phyloP scores from a whole-genome alignment of 371 early-diverging fungal genomes.

The Mortierella sp. region DNA sequence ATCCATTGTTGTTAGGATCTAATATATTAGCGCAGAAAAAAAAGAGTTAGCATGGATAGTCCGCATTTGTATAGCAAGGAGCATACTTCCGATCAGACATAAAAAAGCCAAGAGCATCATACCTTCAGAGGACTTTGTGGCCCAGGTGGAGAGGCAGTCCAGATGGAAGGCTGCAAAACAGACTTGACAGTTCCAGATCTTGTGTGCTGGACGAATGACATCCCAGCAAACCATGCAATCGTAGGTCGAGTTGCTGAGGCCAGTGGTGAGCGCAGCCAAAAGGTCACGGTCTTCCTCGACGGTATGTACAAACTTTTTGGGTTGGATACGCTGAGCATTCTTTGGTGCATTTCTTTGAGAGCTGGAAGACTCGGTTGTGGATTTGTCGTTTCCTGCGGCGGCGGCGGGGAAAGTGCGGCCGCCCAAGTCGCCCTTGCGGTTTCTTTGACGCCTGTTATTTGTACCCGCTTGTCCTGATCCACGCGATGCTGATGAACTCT shows the following conservation, averaged over 20 bases:
- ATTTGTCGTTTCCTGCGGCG: slow-evolving; percentile 1
- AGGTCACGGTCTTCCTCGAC: slow-evolving; percentile 67
- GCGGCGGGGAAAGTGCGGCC: slow-evolving; percentile 34
- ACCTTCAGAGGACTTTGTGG: slow-evolving; percentile 74
- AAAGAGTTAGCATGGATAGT: not conserved
- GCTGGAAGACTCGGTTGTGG: slow-evolving; percentile 21
- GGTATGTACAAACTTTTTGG: slow-evolving; percentile 32
- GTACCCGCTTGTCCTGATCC: not conserved
- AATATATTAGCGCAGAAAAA: slow-evolving; percentile 6
- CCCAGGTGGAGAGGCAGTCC: slow-evolving; percentile 84
- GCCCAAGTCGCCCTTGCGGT: slow-evolving; percentile 43
- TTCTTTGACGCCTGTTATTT: slow-evolving; percentile 32
- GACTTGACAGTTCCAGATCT: slow-evolving; percentile 85
- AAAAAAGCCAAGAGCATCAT: slow-evolving; percentile 1
- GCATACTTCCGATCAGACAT: not conserved
- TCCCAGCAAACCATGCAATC: slow-evolving; percentile 98
- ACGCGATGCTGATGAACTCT: slow-evolving; percentile 23
- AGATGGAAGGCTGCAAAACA: slow-evolving; percentile 95
- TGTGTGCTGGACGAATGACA: slow-evolving; percentile 73
- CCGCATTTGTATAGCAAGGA: not conserved
- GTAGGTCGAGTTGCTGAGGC: slow-evolving; percentile 77
- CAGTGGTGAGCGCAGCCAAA: slow-evolving; percentile 68
- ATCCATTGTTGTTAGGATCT: slow-evolving; percentile 58
- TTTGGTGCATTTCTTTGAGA: slow-evolving; percentile 16
- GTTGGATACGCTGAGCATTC: slow-evolving; percentile 9